Conservation (phyloP, 129 eudicot species). For the Centella asiatica region DNA sequence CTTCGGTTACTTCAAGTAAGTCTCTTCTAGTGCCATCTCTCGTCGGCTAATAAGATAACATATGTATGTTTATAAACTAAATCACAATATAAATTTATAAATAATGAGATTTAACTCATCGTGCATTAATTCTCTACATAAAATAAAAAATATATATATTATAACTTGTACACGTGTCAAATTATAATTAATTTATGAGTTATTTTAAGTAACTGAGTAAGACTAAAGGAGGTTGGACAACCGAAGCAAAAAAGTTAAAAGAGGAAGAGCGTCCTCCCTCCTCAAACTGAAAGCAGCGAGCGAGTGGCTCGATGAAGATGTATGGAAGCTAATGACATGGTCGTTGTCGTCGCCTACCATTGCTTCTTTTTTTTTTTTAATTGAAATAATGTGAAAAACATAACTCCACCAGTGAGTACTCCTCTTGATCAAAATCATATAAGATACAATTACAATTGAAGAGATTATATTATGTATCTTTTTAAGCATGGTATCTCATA, state of each 20-base stretch:
- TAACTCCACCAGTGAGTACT: too few species aligned
- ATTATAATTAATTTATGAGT: constrained; percentile 1
- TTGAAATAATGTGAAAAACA: not conserved
- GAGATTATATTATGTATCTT: too few species aligned
- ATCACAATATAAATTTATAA: too few species aligned
- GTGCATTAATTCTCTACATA: too few species aligned
- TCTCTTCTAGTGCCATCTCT: too few species aligned
- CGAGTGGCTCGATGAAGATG: constrained; percentile 60
- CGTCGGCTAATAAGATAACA: too few species aligned
- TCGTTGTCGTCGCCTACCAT: constrained; percentile 17
- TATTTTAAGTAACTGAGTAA: constrained; percentile 6
- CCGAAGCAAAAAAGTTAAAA: not conserved
- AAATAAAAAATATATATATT: too few species aligned
- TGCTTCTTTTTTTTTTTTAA: not conserved
- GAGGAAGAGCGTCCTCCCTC: constrained; percentile 1
- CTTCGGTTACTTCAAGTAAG: constrained; percentile 16
- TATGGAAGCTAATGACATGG: constrained; percentile 18
- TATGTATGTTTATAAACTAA: too few species aligned
- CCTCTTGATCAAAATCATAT: too few species aligned
- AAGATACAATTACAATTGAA: too few species aligned
- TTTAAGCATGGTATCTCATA: too few species aligned
- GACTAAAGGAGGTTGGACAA: constrained; percentile 9
- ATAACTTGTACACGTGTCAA: constrained; percentile 1
- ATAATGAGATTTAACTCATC: too few species aligned
- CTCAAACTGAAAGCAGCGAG: constrained; percentile 22